Evolutionary conservation across 768 basidiomycete genomes (phyloP), one percentile per base, ranked within the genome.

Genomic region (Tricholoma saponaceum): DNA sequence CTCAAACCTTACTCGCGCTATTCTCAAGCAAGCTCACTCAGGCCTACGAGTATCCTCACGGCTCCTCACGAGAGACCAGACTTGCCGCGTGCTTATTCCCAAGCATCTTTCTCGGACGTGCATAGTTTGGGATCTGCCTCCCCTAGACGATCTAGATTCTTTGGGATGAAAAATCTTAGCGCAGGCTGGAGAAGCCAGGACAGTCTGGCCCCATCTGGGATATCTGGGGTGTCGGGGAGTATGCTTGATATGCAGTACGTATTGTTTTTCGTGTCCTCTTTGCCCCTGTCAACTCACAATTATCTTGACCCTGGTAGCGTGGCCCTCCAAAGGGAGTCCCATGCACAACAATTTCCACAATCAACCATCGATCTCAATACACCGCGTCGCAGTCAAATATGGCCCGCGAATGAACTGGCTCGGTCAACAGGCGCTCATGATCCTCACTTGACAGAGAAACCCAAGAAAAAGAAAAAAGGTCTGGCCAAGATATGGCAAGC

Each of bases 181-280:
- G 72, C 83, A 20, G 86, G 85, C 12, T 90, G 86, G 84, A 77
- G 82, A 62, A 92, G 90, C 67, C 88, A 87, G 64, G 89, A 91
- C 57, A 92, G 90, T 68, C 73, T 94, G 37, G 87, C 90, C 1
- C 80, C 82, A n/a, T 90, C 90, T 26, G 89, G 87, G 5, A 80
- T 88, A n/a, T 90, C 90, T 26, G 89, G 87, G 7, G 80, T 88
- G 67, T 87, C 88, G 3, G 92, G 92, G 54, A 94, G 92, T 65
- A 92, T 94, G 90, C 74, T 93, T 62, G 89, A 93, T 69, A 93
- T 94, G 92, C 92, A 94, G 91, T 93, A 74, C 61, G 90, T 85
- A 1, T 35, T 51, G 50, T 23, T 54, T 53, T 52, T 60, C 16
- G 44, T 52, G 55, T 13, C 53, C 37, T 47, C 23, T 28, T 44